A percentile compares a stretch with the other conserved stretches of the same genome.
phyloP scores from a whole-genome alignment of 73 alveolate species.

The Tetrahymena thermophila region DNA sequence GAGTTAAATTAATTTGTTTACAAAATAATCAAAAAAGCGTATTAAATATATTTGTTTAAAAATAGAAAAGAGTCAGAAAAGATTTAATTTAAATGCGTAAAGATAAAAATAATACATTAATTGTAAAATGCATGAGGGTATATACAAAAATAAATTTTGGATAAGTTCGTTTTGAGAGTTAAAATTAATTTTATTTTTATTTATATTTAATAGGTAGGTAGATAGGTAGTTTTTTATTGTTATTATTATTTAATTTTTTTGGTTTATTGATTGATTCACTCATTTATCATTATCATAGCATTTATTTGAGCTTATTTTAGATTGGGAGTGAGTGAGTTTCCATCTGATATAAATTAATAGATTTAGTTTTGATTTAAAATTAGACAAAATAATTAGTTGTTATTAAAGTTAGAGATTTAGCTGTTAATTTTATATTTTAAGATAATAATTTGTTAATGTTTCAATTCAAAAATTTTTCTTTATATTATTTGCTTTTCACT shows the following conservation, averaged over 20 bases:
- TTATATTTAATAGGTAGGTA: too few relatives aligned
- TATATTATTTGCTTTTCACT: conserved; percentile 1
- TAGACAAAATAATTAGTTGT: background rate
- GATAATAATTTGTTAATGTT: background rate
- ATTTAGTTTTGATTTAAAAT: background rate
- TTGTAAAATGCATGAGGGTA: background rate
- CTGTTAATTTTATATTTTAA: background rate
- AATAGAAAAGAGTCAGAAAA: background rate
- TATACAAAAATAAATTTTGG: background rate
- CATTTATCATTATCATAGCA: too few relatives aligned
- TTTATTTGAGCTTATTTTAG: background rate
- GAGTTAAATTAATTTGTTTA: background rate
- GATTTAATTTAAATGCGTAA: too few relatives aligned
- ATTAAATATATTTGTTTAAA: too few relatives aligned
- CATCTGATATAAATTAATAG: background rate
- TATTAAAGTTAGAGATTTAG: background rate
- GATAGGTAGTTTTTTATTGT: background rate
- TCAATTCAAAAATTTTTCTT: background rate
- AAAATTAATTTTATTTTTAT: too few relatives aligned
- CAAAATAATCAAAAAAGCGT: too few relatives aligned
- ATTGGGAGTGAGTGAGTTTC: background rate
- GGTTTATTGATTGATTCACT: background rate
- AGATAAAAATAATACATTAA: background rate
- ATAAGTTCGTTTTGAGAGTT: background rate
- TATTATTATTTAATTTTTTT: too few relatives aligned